Base-by-base conservation (phyloP, 2,329 filamentous ascomycete genomes). In the Pseudogymnoascus sp. region DNA sequence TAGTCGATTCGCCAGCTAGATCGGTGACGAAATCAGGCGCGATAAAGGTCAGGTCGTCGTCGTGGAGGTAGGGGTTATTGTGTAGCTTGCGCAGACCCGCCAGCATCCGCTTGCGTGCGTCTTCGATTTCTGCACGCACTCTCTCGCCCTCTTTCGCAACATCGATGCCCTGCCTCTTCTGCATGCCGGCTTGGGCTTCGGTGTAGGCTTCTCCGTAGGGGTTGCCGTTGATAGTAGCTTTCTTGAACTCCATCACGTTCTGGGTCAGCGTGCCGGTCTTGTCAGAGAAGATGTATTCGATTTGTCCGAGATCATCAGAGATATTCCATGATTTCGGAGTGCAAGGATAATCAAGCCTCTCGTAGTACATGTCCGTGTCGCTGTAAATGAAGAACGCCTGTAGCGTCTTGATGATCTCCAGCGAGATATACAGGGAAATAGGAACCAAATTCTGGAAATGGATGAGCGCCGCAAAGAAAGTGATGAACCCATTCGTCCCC, bases 261-360 rank as follows among this genome's bases (percentile, higher is more conserved):
- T 96, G 91, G 0, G 91, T 96, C 68, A 96, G 78, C 1, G 91
- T 96, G 65, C 91, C 91, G 0, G 91, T 96, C 78, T 96, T 96
- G 80, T 96, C 91, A 0, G 91, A 97, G 77, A 99, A 99, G 69
- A 99, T 96, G 79, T 98, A 99, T 77, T 98, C 95, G 67, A 99
- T 96, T 77, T 99, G 95, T 13, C 95, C 95, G 60, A 99, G 83
- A 71, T 99, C 95, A 73, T 99, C 95, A 0, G 93, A 98, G 61
- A 99, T 98, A 74, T 98, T 99, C 95, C 95, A 99, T 0, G 93
- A 92, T 73, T 98, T 98, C 4, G 95, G 95, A 8, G 96, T 92
- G 73, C 95, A 99, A 1, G 93, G 92, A 73, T 96, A 93, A 72
- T 96, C 92, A 68, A 97, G 86, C 71, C 86, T 87, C 64, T 95